phyloP scores from a whole-genome alignment of 2,329 filamentous ascomycete genomes.

The Simplicillium sp. region DNA sequence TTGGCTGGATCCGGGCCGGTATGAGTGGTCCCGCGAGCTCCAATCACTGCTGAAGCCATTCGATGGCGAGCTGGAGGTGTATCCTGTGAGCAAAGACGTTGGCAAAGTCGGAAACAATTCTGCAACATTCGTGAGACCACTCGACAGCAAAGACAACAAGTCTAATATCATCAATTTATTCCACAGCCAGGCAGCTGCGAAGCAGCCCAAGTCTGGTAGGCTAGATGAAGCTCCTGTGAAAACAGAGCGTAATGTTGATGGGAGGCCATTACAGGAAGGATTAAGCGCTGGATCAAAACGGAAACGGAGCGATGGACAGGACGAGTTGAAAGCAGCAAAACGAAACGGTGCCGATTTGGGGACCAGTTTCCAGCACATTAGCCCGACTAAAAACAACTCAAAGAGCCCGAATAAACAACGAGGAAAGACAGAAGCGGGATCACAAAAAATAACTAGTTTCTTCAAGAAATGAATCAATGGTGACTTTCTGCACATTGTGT shows the following conservation, averaged over 20 bases:
- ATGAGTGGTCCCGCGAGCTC: slow-evolving; percentile 69
- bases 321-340: no score
- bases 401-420: no score
- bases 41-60: slow-evolving; percentile 75
- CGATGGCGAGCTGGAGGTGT: slow-evolving; percentile 69
- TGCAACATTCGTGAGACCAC: slow-evolving; percentile 69
- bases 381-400: no score
- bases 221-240: neutral
- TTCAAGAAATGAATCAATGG: no score
- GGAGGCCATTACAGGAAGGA: no score
- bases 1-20: slow-evolving; percentile 69
- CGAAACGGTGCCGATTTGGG: no score
- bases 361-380: no score
- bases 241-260: neutral
- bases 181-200: slow-evolving; percentile 29
- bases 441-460: neutral
- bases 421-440: no score
- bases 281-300: no score
- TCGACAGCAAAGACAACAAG: slow-evolving; percentile 82
- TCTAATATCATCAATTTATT: slow-evolving; percentile 94
- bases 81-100: slow-evolving; percentile 79
- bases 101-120: slow-evolving; percentile 93
- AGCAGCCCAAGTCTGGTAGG: neutral
- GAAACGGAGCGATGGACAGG: no score
- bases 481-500: no score